Percentiles rank a stretch among this genome's conserved stretches.
Conservation (phyloP, 2,329 filamentous ascomycete species). For the Venturia carpophila region DNA sequence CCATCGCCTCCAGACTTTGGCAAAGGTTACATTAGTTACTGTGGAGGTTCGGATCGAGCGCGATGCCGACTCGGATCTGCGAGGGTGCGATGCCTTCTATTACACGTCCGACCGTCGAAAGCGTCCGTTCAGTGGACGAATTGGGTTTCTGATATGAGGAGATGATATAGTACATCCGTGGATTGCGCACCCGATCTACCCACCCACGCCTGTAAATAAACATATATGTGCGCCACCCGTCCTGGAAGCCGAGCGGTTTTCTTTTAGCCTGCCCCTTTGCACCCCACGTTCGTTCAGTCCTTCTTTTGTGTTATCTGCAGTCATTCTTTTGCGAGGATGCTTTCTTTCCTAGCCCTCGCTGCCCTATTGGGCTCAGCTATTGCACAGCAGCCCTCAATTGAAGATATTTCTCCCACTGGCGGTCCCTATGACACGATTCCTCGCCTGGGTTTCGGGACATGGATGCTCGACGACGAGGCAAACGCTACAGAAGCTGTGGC, state of each 20-base stretch:
- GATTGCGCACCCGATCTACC: neutral
- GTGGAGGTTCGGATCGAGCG: neutral
- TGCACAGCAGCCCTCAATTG: neutral
- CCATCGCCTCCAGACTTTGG: neutral
- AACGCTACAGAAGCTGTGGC: slow-evolving; percentile 33
- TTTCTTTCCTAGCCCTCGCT: neutral
- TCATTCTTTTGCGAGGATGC: neutral
- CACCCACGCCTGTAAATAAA: no score
- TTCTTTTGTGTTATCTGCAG: neutral
- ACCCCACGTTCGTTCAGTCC: neutral
- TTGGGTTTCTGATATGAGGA: no score
- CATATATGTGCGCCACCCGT: no score
- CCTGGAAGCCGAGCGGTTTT: no score
- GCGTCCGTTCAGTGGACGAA: no score
- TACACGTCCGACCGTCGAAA: no score
- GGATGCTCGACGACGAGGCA: slow-evolving; percentile 28
- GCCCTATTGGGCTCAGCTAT: neutral
- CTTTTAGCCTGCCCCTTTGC: no score
- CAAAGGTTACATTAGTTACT: neutral
- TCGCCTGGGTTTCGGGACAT: slow-evolving; percentile 32
- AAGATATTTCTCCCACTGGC: neutral
- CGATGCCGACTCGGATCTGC: neutral
- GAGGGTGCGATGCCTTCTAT: no score
- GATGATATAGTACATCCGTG: neutral
- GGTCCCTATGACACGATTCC: neutral